Evolutionary conservation across 2,329 filamentous ascomycete genomes (phyloP).

Genomic region (Teratosphaeriaceae sp.): DNA sequence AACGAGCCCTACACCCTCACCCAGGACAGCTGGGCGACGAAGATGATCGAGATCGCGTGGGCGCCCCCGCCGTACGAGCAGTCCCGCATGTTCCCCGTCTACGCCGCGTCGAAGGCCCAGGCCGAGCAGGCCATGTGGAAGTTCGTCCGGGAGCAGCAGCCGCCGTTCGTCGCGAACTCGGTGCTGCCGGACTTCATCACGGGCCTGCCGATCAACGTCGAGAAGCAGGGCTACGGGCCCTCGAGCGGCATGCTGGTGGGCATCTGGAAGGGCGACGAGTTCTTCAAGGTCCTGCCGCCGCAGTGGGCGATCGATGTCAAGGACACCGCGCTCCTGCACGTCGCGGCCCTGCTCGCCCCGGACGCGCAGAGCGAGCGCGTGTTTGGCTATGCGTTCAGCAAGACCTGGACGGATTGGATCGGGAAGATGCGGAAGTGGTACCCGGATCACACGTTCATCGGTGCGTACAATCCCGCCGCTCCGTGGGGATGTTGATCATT

Average conservation of each 20-base stretch:
- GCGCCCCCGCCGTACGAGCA: slow-evolving; percentile 23
- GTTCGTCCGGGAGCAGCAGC: slow-evolving; percentile 37
- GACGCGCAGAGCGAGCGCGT: slow-evolving; percentile 45
- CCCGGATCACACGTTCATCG: slow-evolving; percentile 33
- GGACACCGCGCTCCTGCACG: slow-evolving; percentile 44
- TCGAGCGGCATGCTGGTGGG: not conserved
- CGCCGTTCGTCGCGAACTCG: slow-evolving; percentile 37
- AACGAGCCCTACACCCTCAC: slow-evolving; percentile 27
- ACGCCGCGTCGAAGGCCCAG: slow-evolving; percentile 39
- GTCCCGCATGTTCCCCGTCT: slow-evolving; percentile 24
- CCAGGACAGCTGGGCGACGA: slow-evolving; percentile 32
- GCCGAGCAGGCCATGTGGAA: slow-evolving; percentile 39
- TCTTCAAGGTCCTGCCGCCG: slow-evolving; percentile 4
- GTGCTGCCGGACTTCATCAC: slow-evolving; percentile 14
- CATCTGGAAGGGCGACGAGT: slow-evolving; percentile 7
- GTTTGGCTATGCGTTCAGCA: slow-evolving; percentile 45
- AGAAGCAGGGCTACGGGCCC: slow-evolving; percentile 4
- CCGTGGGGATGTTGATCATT: not conserved
- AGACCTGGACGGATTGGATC: slow-evolving; percentile 42
- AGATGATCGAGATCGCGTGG: slow-evolving; percentile 26
- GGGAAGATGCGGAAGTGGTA: slow-evolving; percentile 31
- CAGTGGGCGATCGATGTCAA: slow-evolving; percentile 38
- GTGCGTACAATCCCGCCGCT: slow-evolving; percentile 1
- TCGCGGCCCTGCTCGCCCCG: slow-evolving; percentile 43
- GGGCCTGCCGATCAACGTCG: slow-evolving; percentile 5